Conservation (phyloP, 2,329 filamentous ascomycete species). For the Sporothrix brasiliensis region DNA sequence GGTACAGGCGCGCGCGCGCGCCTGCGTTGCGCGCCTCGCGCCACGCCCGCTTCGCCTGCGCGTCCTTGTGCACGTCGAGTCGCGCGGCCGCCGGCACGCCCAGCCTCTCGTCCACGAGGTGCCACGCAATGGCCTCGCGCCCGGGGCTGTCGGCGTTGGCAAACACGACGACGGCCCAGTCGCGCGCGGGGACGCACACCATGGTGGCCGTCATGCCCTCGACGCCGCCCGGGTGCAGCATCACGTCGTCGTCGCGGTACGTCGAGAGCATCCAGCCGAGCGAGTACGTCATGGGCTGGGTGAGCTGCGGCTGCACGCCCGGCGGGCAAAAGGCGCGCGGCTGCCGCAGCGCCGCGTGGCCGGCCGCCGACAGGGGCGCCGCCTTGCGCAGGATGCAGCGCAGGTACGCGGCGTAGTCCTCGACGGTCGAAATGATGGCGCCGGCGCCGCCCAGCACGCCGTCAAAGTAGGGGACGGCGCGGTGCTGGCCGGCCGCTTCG, state of each 20-base stretch:
- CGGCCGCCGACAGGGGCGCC: not conserved
- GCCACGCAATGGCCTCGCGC: not conserved
- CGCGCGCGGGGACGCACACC: not conserved
- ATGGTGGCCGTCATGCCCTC: slow-evolving; percentile 8
- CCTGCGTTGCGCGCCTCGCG: not conserved
- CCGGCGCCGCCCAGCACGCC: not conserved
- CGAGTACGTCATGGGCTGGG: not conserved
- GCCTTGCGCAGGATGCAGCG: not conserved
- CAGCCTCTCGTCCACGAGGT: not conserved
- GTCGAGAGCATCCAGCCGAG: slow-evolving; percentile 1
- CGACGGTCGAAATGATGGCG: not conserved
- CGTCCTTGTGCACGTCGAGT: not conserved
- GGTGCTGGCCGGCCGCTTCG: not conserved
- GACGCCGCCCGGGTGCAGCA: slow-evolving; percentile 7
- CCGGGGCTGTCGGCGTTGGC: not conserved
- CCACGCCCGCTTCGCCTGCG: not conserved
- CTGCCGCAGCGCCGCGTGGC: not conserved
- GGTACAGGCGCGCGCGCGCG: not conserved
- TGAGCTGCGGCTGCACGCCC: not conserved
- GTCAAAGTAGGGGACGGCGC: not conserved
- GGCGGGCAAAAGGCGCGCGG: not conserved
- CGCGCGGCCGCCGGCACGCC: not conserved
- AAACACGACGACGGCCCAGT: not conserved
- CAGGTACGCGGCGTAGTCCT: not conserved
- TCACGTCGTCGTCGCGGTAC: not conserved